Percentiles rank a stretch among this genome's conserved stretches.
Evolutionary conservation across 441 rosid genomes (phyloP).

Genomic region (Erysimum cheiri): DNA sequence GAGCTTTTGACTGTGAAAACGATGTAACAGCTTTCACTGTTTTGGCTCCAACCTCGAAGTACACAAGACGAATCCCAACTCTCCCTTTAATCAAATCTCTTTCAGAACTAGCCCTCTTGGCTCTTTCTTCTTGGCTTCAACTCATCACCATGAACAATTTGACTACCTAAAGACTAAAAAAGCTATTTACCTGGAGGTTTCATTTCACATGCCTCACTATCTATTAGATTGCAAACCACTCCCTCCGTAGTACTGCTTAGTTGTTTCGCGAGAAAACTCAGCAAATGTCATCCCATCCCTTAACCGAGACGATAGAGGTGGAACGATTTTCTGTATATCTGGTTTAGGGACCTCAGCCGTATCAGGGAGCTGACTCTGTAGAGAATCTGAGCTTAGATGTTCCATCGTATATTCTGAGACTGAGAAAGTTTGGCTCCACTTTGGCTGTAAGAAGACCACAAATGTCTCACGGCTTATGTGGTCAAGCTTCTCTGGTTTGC

Average conservation of each 20-base stretch:
- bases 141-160: slow-evolving; percentile 7
- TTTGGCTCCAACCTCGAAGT: slow-evolving; percentile 42
- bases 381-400: slow-evolving; percentile 33
- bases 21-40: slow-evolving; percentile 41
- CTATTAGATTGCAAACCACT: slow-evolving; percentile 78
- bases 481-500: slow-evolving; percentile 61
- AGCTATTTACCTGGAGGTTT: slow-evolving; percentile 3
- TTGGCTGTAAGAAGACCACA: slow-evolving; percentile 84
- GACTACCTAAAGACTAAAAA: slow-evolving; percentile 21
- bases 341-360: slow-evolving; percentile 30
- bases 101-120: slow-evolving; percentile 21
- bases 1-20: slow-evolving; percentile 44
- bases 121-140: slow-evolving; percentile 34
- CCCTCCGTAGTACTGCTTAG: slow-evolving; percentile 87
- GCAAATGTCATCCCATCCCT: slow-evolving; percentile 94
- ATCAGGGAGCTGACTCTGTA: slow-evolving; percentile 33
- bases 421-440: slow-evolving; percentile 79
- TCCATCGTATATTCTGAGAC: slow-evolving; percentile 50
- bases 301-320: slow-evolving; percentile 72
- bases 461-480: slow-evolving; percentile 82
- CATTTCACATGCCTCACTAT: slow-evolving; percentile 17
- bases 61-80: slow-evolving; percentile 37
- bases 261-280: slow-evolving; percentile 79
- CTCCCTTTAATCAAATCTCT: slow-evolving; percentile 29
- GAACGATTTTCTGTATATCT: slow-evolving; percentile 58